Conservation (phyloP, 768 basidiomycete species). For the Cyathus striatus region DNA sequence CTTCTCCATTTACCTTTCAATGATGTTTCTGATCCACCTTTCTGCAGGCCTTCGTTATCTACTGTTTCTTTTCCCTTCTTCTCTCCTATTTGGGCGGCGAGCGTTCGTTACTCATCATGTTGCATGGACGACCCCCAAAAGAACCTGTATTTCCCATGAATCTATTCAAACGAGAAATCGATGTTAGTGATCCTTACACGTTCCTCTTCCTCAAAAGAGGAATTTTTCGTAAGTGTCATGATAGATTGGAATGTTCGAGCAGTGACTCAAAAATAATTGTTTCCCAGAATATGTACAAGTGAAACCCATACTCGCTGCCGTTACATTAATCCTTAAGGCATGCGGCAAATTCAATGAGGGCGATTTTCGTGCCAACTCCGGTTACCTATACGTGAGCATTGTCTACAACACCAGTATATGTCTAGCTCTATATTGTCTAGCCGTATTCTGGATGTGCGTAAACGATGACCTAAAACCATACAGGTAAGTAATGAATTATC, state of each 20-base stretch:
- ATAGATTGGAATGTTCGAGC: no score
- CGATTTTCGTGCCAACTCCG: slow-evolving; percentile 75
- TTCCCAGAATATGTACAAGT: slow-evolving; percentile 90
- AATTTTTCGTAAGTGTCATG: slow-evolving; percentile 71
- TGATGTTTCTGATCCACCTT: no score
- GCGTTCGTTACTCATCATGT: slow-evolving; percentile 83
- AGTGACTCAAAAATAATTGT: no score
- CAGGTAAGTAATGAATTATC: slow-evolving; percentile 40
- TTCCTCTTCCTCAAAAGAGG: slow-evolving; percentile 93
- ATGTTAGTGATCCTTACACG: slow-evolving; percentile 92
- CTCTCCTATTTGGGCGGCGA: slow-evolving; percentile 89
- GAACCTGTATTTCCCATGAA: slow-evolving; percentile 81
- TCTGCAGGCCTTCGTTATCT: slow-evolving; percentile 84
- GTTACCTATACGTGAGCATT: slow-evolving; percentile 88
- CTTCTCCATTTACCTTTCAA: no score
- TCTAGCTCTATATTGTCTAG: slow-evolving; percentile 82
- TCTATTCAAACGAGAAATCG: slow-evolving; percentile 81
- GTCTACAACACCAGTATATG: slow-evolving; percentile 82
- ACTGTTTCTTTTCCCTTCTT: slow-evolving; percentile 84
- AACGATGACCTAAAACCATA: slow-evolving; percentile 86
- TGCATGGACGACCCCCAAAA: slow-evolving; percentile 89
- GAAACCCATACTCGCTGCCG: slow-evolving; percentile 84
- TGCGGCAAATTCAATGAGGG: slow-evolving; percentile 88
- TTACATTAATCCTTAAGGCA: slow-evolving; percentile 83
- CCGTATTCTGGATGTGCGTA: slow-evolving; percentile 95